Evolutionary conservation across 2,329 filamentous ascomycete species (phyloP), one percentile per base, ranked within the genome.

Genomic region (Ophiostoma sp.): DNA sequence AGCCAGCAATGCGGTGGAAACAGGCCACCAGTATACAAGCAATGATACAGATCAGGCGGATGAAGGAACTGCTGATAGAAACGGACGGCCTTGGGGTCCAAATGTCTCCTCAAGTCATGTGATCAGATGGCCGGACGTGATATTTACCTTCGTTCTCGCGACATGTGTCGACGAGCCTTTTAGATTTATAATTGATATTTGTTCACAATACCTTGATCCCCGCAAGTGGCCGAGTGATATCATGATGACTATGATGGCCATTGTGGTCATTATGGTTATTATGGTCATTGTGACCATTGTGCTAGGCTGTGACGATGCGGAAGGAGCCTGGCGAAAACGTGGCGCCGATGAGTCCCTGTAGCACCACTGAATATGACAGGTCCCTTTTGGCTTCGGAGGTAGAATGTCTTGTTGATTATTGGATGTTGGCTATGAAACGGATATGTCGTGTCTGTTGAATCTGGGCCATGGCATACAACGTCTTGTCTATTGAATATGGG

Each of bases 321-420:
- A 58, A 11, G 55, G 55, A 38, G 11, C 27, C 27, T 16, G 55
- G 11, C 38, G 55, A 38, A 27, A 38, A 62, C 38, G 58, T 63
- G 60, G 60, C 60, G 60, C 60, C 60, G 60, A 63, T 11, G 58
- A 0, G 58, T 42, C 60, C 12, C 11, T 62, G 58, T 62, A 42
- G 16, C 60, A 42, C 60, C 42, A 40, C 40, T 42, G 16, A 63
- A 63, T 42, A 63, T 63, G 60, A 63, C 60, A 63, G 40, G 60
- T 63, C 60, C 7, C 1, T 63, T 63, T 44, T 27, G 11, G 18
- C 9, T 45, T 9, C 18, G 8, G 16, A 45, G 7, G 16, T 18
- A 27, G 49, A 27, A 36, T 11, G 45, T 14, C 45, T 11, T 36
- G 49, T 27, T 55, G 49, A 18, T 18, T 55, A 7, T 18, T 52